These are phyloP conservation scores for Ascochyta rabiei DNA, from an alignment of 2,329 filamentous ascomycete species.

Conservation along the genomic window DNA sequence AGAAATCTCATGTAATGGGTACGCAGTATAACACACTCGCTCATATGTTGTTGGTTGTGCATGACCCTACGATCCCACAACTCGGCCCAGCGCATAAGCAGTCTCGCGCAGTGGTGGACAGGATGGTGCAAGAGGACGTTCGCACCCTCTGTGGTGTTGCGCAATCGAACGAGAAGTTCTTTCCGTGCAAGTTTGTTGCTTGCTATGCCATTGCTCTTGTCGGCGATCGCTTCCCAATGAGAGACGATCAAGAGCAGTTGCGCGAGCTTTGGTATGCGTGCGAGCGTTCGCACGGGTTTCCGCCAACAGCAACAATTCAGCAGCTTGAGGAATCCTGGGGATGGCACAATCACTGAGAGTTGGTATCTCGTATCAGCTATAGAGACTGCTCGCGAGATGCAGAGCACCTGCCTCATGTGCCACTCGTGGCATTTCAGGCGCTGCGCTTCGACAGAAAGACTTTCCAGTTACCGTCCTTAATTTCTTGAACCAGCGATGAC, in stretches of 20 bases:
- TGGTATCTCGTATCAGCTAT: no score
- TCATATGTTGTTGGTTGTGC: slow-evolving; percentile 44
- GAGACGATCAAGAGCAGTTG: slow-evolving; percentile 40
- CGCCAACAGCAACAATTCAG: slow-evolving; percentile 38
- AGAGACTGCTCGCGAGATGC: no score
- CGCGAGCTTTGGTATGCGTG: slow-evolving; percentile 40
- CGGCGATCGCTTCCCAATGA: slow-evolving; percentile 41
- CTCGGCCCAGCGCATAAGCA: slow-evolving; percentile 43
- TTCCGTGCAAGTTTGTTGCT: slow-evolving; percentile 45
- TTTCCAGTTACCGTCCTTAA: neutral
- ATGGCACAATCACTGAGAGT: slow-evolving; percentile 23
- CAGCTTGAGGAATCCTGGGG: slow-evolving; percentile 48
- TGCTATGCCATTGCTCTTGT: slow-evolving; percentile 45
- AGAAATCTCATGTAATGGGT: slow-evolving; percentile 44
- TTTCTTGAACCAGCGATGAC: neutral
- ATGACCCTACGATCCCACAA: slow-evolving; percentile 47
- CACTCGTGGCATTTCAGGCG: neutral
- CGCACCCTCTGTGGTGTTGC: slow-evolving; percentile 45
- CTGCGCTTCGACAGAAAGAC: neutral
- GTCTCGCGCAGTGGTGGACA: slow-evolving; percentile 39
- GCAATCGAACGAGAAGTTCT: slow-evolving; percentile 41
- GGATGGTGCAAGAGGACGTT: slow-evolving; percentile 43
- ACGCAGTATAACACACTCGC: slow-evolving; percentile 45
- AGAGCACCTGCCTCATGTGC: neutral
- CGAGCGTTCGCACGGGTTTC: slow-evolving; percentile 43